A percentile compares a stretch with the other conserved stretches of the same genome.
These are phyloP conservation scores for Plantago elongata DNA, from an alignment of 257 asterid species.

Conservation along the genomic window DNA sequence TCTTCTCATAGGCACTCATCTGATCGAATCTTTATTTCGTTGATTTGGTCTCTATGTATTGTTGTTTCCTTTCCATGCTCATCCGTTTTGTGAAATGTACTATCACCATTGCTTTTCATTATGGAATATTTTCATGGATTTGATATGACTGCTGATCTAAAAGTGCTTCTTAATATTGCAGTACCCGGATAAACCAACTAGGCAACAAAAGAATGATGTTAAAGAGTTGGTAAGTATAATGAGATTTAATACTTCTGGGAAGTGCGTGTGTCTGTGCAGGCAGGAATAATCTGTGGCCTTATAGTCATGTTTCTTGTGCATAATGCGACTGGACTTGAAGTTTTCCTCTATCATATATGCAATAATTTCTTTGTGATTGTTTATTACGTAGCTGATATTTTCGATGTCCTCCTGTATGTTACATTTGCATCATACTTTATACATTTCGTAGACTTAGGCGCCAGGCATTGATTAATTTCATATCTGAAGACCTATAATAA, in stretches of 20 bases:
- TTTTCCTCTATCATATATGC: too few relatives aligned
- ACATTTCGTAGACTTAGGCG: slow-evolving; percentile 6
- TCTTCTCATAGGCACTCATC: neutral
- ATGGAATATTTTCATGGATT: too few relatives aligned
- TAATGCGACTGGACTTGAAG: too few relatives aligned
- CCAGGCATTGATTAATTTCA: neutral
- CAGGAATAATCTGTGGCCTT: too few relatives aligned
- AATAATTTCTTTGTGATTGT: too few relatives aligned
- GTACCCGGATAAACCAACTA: slow-evolving; percentile 96
- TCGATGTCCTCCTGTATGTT: too few relatives aligned
- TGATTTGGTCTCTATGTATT: neutral
- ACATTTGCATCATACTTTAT: neutral
- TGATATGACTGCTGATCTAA: slow-evolving; percentile 9
- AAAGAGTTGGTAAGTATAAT: slow-evolving; percentile 86
- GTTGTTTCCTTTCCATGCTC: too few relatives aligned
- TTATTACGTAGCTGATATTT: too few relatives aligned
- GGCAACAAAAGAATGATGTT: slow-evolving; percentile 93
- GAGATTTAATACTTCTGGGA: slow-evolving; percentile 4
- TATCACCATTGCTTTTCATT: too few relatives aligned
- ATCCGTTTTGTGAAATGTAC: too few relatives aligned
- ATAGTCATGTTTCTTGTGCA: too few relatives aligned
- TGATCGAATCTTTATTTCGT: neutral
- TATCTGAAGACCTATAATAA: slow-evolving; percentile 13
- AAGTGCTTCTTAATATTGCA: slow-evolving; percentile 25
- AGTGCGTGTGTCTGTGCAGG: slow-evolving; percentile 1